Evolutionary conservation across 2,329 filamentous ascomycete genomes (phyloP).

Genomic region (Exophiala sp.): DNA sequence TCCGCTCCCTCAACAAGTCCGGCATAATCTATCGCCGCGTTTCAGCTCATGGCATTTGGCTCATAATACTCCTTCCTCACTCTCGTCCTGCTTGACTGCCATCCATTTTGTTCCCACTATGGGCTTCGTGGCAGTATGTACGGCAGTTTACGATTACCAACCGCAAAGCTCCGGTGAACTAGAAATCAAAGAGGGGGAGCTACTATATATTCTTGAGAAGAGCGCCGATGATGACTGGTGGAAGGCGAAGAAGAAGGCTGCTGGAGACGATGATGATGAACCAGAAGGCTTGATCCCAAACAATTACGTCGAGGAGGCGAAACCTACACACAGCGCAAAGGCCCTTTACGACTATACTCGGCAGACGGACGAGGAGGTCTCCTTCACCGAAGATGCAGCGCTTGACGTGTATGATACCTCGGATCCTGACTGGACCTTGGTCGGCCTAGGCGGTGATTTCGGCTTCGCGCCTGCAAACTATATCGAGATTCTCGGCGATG

Average conservation of each 20-base stretch:
- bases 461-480: conserved; percentile 97
- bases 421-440: conserved; percentile 95
- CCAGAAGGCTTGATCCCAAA: conserved; percentile 85
- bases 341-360: conserved; percentile 98
- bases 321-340: conserved; percentile 67
- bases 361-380: conserved; percentile 96
- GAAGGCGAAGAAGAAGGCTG: conserved; percentile 90
- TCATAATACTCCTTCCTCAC: neutral
- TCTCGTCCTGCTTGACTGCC: neutral
- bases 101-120: conserved; percentile 48
- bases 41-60: neutral
- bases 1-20: too few species aligned
- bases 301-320: conserved; percentile 87
- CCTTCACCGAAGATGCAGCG: conserved; percentile 82
- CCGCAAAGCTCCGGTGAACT: conserved; percentile 85
- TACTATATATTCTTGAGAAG: conserved; percentile 86
- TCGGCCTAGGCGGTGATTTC: conserved; percentile 78
- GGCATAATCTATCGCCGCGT: too few species aligned
- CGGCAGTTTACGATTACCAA: conserved; percentile 86
- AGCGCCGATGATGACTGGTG: conserved; percentile 81
- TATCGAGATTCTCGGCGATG: conserved; percentile 65
- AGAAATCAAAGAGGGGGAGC: conserved; percentile 76
- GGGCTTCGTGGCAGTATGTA: conserved; percentile 90
- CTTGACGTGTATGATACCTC: conserved; percentile 84
- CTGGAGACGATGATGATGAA: conserved; percentile 80